These are phyloP conservation scores for Vigna radiata DNA, from an alignment of 306 rosid species.

Conservation along the genomic window DNA sequence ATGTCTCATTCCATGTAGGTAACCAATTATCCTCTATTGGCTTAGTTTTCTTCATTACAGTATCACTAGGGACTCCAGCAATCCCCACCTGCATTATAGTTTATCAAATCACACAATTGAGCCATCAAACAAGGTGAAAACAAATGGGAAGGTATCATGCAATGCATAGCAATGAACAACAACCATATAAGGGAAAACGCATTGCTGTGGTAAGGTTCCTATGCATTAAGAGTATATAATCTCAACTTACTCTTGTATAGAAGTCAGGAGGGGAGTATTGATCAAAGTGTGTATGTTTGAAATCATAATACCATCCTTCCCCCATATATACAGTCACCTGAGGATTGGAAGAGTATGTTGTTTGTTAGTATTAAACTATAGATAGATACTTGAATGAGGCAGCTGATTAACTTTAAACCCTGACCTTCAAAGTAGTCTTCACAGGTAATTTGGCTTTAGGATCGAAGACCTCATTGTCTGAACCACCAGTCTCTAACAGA, in stretches of 20 bases:
- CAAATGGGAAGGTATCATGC: background rate
- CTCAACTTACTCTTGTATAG: slow-evolving; percentile 81
- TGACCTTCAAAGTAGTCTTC: slow-evolving; percentile 81
- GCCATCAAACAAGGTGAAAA: slow-evolving; percentile 3
- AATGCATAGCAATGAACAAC: slow-evolving; percentile 4
- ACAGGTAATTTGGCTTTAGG: slow-evolving; percentile 66
- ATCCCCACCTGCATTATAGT: slow-evolving; percentile 76
- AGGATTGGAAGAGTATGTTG: slow-evolving; percentile 38
- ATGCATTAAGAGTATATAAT: background rate
- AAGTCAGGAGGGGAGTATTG: slow-evolving; percentile 96
- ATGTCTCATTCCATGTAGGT: slow-evolving; percentile 83
- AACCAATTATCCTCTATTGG: slow-evolving; percentile 89
- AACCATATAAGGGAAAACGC: background rate
- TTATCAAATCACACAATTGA: background rate
- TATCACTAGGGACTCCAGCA: slow-evolving; percentile 89
- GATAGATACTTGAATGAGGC: slow-evolving; percentile 7
- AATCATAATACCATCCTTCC: slow-evolving; percentile 97
- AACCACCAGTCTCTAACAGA: slow-evolving; percentile 60
- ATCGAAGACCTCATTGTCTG: slow-evolving; percentile 70
- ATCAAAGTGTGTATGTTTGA: slow-evolving; percentile 82
- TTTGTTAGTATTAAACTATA: slow-evolving; percentile 35
- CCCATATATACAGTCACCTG: slow-evolving; percentile 95
- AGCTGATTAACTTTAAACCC: slow-evolving; percentile 30
- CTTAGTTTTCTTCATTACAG: slow-evolving; percentile 73
- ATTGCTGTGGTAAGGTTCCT: slow-evolving; percentile 11